A percentile compares a stretch with the other conserved stretches of the same genome.
Conservation (phyloP, 2,329 filamentous ascomycete species). For the Cytospora piceicola region DNA sequence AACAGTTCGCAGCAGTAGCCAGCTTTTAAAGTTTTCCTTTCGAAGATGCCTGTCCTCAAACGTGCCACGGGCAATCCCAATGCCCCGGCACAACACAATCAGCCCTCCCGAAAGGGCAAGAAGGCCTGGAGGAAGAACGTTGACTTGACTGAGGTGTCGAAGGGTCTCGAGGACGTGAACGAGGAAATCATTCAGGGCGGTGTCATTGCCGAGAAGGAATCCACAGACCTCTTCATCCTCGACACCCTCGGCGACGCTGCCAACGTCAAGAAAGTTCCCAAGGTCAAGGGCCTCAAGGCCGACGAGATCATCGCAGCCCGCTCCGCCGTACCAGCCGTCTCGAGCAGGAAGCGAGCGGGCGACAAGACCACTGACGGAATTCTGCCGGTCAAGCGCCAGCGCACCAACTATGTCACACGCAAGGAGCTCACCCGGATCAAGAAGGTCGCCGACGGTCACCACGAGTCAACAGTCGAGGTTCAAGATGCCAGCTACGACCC, state of each 20-base stretch:
- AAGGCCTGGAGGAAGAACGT: slow-evolving; percentile 99
- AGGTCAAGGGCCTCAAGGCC: slow-evolving; percentile 79
- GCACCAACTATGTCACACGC: slow-evolving; percentile 78
- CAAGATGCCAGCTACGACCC: slow-evolving; percentile 76
- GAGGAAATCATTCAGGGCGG: slow-evolving; percentile 92
- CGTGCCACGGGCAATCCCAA: slow-evolving; percentile 50
- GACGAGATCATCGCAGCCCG: slow-evolving; percentile 90
- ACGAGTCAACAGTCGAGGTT: slow-evolving; percentile 56
- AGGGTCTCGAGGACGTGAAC: slow-evolving; percentile 81
- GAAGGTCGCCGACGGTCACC: slow-evolving; percentile 75
- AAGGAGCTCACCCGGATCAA: slow-evolving; percentile 82
- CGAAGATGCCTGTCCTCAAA: slow-evolving; percentile 58
- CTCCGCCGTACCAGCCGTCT: slow-evolving; percentile 79
- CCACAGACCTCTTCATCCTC: slow-evolving; percentile 82
- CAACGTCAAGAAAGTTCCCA: slow-evolving; percentile 65
- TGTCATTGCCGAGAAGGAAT: slow-evolving; percentile 79
- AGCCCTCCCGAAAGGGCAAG: slow-evolving; percentile 94
- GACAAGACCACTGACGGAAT: slow-evolving; percentile 75
- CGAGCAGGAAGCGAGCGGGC: slow-evolving; percentile 74
- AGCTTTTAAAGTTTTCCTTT: not conserved
- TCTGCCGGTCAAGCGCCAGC: slow-evolving; percentile 73
- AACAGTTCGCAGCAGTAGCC: slow-evolving; percentile 16
- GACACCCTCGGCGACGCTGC: slow-evolving; percentile 73
- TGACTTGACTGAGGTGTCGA: slow-evolving; percentile 82
- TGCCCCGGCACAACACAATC: slow-evolving; percentile 80